Conservation (phyloP, 106 monocot species). For the Dendrobium nobile region DNA sequence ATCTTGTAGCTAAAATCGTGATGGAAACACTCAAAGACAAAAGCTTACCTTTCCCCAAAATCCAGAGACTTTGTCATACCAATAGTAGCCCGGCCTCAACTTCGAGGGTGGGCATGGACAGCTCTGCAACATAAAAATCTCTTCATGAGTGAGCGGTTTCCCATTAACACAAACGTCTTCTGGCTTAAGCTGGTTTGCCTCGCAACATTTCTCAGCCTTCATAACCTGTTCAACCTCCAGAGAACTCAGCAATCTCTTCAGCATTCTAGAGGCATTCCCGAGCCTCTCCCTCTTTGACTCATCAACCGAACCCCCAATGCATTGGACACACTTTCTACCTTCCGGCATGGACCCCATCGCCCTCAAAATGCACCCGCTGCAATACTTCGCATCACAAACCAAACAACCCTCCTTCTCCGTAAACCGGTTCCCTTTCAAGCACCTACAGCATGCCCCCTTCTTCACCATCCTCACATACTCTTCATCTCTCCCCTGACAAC, state of each 20-base stretch:
- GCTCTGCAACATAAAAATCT: slow-evolving; percentile 52
- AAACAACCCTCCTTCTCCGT: slow-evolving; percentile 79
- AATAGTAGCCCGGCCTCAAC: slow-evolving; percentile 73
- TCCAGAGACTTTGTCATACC: slow-evolving; percentile 94
- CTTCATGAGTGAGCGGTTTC: slow-evolving; percentile 46
- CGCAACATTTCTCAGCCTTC: slow-evolving; percentile 69
- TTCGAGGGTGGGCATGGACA: slow-evolving; percentile 50
- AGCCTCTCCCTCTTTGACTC: slow-evolving; percentile 61
- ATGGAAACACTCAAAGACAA: neutral
- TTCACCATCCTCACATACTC: slow-evolving; percentile 15
- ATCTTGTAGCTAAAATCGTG: neutral
- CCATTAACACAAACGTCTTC: slow-evolving; percentile 71
- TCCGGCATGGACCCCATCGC: slow-evolving; percentile 97
- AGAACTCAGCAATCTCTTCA: slow-evolving; percentile 56
- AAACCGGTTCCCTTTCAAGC: slow-evolving; percentile 59
- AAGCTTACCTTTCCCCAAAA: slow-evolving; percentile 79
- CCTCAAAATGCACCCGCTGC: slow-evolving; percentile 46
- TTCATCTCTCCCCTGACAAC: neutral
- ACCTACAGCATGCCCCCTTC: slow-evolving; percentile 50
- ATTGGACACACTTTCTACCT: slow-evolving; percentile 73
- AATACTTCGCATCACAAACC: slow-evolving; percentile 74
- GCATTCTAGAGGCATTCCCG: slow-evolving; percentile 62
- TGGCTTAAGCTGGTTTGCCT: slow-evolving; percentile 59
- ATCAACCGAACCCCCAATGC: slow-evolving; percentile 57
- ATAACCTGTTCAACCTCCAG: slow-evolving; percentile 63